These are phyloP conservation scores for Prunus campanulata DNA, from an alignment of 306 rosid genomes.

Conservation along the genomic window DNA sequence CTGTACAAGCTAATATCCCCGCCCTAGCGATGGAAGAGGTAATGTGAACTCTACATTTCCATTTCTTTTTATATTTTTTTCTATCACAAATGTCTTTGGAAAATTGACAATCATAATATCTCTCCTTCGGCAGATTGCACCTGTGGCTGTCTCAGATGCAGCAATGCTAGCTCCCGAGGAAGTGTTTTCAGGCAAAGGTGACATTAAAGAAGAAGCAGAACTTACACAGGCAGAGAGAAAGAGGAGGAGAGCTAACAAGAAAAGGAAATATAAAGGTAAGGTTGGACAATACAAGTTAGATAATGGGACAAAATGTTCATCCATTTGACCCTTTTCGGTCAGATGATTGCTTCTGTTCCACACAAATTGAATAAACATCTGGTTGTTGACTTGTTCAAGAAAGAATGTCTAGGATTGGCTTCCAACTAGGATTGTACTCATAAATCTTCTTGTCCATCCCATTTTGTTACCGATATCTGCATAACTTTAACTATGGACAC, in stretches of 20 bases:
- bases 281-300: not conserved
- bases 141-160: constrained; percentile 92
- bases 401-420: not conserved
- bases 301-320: not conserved
- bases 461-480: not conserved
- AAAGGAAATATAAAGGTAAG: constrained; percentile 84
- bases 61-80: not conserved
- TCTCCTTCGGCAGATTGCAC: constrained; percentile 72
- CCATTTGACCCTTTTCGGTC: not conserved
- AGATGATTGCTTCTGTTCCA: not conserved
- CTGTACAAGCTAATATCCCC: constrained; percentile 72
- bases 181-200: constrained; percentile 91
- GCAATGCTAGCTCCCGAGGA: constrained; percentile 99
- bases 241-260: constrained; percentile 86
- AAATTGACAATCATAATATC: constrained; percentile 16
- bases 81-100: not conserved
- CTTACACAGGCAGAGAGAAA: constrained; percentile 87
- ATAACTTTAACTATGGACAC: constrained; percentile 16
- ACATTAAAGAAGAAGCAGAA: constrained; percentile 80
- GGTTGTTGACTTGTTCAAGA: not conserved
- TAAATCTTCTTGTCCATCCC: not conserved
- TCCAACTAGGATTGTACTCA: not conserved
- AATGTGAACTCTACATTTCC: constrained; percentile 23
- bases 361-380: not conserved
- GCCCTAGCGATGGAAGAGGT: constrained; percentile 99